Percentiles rank a stretch among this genome's conserved stretches.
These are phyloP conservation scores for Colletotrichum tropicicola DNA, from an alignment of 2,329 filamentous ascomycete species.

Conservation along the genomic window DNA sequence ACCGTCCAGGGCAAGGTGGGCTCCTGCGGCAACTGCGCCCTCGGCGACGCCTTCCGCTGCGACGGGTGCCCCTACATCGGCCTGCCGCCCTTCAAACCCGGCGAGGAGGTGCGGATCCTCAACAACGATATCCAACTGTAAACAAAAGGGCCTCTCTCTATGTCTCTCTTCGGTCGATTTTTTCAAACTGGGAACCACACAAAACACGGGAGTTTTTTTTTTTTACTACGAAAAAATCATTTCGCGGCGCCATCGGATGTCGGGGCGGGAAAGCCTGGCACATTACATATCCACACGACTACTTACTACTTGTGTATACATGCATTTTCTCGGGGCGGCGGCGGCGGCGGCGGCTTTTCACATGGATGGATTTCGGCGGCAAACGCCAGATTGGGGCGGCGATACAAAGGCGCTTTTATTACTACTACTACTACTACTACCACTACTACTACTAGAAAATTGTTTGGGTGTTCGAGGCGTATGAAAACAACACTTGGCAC, in stretches of 20 bases:
- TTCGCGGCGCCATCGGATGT: not conserved
- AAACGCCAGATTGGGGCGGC: not conserved
- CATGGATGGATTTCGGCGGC: not conserved
- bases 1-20: slow-evolving; percentile 97
- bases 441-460: not conserved
- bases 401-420: not conserved
- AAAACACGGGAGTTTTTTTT: not conserved
- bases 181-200: not conserved
- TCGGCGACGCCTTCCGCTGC: slow-evolving; percentile 89
- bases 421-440: too few relatives aligned
- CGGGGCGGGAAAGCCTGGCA: not conserved
- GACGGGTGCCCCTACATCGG: slow-evolving; percentile 84
- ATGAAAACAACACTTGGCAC: slow-evolving; percentile 12
- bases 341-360: not conserved
- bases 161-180: not conserved
- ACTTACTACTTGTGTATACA: not conserved
- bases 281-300: not conserved
- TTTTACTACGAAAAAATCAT: not conserved
- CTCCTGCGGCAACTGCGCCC: slow-evolving; percentile 91
- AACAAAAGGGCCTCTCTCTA: slow-evolving; percentile 21
- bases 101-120: slow-evolving; percentile 89
- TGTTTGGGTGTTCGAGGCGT: slow-evolving; percentile 7
- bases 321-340: not conserved
- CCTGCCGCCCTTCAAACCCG: slow-evolving; percentile 94
- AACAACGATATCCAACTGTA: slow-evolving; percentile 88